Conservation (phyloP, 129 eudicot genomes). For the Deinandra increscens region DNA sequence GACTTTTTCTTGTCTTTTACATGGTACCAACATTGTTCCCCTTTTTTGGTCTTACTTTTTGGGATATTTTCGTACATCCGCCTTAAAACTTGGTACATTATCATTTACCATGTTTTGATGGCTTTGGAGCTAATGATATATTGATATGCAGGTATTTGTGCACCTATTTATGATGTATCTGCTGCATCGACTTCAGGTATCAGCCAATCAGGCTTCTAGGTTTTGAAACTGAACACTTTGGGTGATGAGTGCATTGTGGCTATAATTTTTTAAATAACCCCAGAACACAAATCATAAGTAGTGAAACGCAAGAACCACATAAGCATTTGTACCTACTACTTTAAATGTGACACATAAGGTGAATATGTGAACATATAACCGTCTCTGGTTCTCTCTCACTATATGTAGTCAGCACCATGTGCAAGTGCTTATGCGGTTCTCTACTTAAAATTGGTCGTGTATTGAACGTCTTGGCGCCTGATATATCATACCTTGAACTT, state of each 20-base stretch:
- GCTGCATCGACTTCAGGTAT: slow-evolving; percentile 97
- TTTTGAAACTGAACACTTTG: not conserved
- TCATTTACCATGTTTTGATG: not conserved
- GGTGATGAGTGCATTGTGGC: not conserved
- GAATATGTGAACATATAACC: not conserved
- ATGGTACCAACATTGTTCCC: slow-evolving; percentile 47
- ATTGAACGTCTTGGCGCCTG: too few relatives aligned
- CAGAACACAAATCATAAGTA: not conserved
- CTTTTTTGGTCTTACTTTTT: not conserved
- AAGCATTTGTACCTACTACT: not conserved
- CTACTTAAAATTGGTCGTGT: not conserved
- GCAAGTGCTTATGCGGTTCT: not conserved
- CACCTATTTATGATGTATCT: slow-evolving; percentile 98
- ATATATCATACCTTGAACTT: not conserved
- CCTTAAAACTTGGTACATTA: too few relatives aligned
- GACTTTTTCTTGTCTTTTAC: slow-evolving; percentile 75
- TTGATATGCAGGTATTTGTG: slow-evolving; percentile 74
- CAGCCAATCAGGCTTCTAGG: not conserved
- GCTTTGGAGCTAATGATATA: slow-evolving; percentile 12
- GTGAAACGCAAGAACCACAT: not conserved
- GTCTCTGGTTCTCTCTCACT: not conserved
- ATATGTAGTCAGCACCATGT: not conserved
- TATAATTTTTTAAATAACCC: not conserved
- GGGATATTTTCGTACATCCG: too few relatives aligned
- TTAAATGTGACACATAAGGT: not conserved